Percentiles rank a stretch among this genome's conserved stretches.
Evolutionary conservation across 2,329 filamentous ascomycete genomes (phyloP).

Genomic region (Alternaria burnsii): DNA sequence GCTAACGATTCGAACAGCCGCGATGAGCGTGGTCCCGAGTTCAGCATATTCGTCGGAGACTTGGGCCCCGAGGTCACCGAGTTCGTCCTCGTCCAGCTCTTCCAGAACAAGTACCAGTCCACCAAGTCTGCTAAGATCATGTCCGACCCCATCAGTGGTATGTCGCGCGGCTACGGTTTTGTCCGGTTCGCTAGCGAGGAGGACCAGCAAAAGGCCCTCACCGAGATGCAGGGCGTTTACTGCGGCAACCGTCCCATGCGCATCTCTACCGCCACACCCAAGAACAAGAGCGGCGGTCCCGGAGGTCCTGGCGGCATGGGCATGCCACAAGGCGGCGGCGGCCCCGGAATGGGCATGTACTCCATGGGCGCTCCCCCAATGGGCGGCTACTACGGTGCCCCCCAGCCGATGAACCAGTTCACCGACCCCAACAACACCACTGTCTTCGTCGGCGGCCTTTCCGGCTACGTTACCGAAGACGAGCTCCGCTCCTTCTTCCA

Average conservation of each 20-base stretch:
- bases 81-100: constrained; percentile 95
- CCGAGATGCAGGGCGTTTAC: constrained; percentile 99
- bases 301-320: constrained; percentile 62
- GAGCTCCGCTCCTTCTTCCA: constrained; percentile 99
- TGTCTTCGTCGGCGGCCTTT: constrained; percentile 96
- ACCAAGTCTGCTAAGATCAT: constrained; percentile 99
- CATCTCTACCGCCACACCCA: constrained; percentile 96
- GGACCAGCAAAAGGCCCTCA: constrained; percentile 93
- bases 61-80: constrained; percentile 98
- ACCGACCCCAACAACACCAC: constrained; percentile 99
- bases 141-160: constrained; percentile 97
- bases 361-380: constrained; percentile 74
- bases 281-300: constrained; percentile 76
- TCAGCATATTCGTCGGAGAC: constrained; percentile 96
- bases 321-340: constrained; percentile 57
- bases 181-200: constrained; percentile 95
- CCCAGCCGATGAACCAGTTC: constrained; percentile 97
- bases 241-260: constrained; percentile 99
- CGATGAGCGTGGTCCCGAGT: constrained; percentile 95
- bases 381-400: constrained; percentile 67
- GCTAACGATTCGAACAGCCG: constrained; percentile 58
- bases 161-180: constrained; percentile 97
- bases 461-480: constrained; percentile 97
- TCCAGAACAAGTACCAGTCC: constrained; percentile 93
- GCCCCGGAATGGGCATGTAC: constrained; percentile 67